Evolutionary conservation across 495 filamentous ascomycete genomes (phyloP).

Genomic region (Hypoxylon lienhwacheense): DNA sequence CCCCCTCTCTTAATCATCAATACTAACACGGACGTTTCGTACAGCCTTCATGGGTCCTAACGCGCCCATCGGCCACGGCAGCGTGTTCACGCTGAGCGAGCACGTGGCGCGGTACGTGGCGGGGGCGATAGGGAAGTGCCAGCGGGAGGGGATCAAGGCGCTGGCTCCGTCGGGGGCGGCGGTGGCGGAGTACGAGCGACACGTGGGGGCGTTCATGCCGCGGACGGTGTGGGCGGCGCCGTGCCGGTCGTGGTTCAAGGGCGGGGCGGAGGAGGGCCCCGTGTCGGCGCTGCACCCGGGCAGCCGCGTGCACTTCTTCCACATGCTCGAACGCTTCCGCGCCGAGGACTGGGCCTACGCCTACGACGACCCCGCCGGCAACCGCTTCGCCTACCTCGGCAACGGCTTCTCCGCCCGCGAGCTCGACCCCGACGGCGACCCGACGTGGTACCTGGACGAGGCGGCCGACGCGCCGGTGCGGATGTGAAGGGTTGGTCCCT

Average conservation of each 20-base stretch:
- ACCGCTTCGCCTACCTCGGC: slow-evolving; percentile 51
- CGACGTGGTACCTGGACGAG: slow-evolving; percentile 50
- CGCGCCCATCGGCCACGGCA: slow-evolving; percentile 53
- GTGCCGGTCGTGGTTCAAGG: slow-evolving; percentile 56
- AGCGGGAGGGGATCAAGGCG: slow-evolving; percentile 47
- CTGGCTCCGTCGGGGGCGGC: slow-evolving; percentile 45
- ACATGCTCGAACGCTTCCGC: slow-evolving; percentile 51
- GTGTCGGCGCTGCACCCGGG: slow-evolving; percentile 55
- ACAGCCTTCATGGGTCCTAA: slow-evolving; percentile 53
- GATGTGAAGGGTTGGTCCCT: not conserved
- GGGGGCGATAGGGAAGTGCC: slow-evolving; percentile 48
- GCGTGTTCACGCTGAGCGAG: slow-evolving; percentile 52
- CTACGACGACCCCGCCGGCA: slow-evolving; percentile 40
- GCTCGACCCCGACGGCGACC: slow-evolving; percentile 40
- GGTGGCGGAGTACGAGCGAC: slow-evolving; percentile 49
- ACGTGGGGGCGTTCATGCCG: slow-evolving; percentile 52
- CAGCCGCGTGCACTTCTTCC: slow-evolving; percentile 55
- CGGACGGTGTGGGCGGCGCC: slow-evolving; percentile 49
- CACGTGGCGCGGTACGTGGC: slow-evolving; percentile 53
- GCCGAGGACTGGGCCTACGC: slow-evolving; percentile 55
- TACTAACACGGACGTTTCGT: slow-evolving; percentile 28
- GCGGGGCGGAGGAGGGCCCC: slow-evolving; percentile 46
- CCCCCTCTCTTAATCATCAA: not conserved
- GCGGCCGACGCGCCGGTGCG: slow-evolving; percentile 7
- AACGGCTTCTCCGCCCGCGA: slow-evolving; percentile 54